Evolutionary conservation across 768 basidiomycete genomes (phyloP).

Genomic region (Epithele typhae): DNA sequence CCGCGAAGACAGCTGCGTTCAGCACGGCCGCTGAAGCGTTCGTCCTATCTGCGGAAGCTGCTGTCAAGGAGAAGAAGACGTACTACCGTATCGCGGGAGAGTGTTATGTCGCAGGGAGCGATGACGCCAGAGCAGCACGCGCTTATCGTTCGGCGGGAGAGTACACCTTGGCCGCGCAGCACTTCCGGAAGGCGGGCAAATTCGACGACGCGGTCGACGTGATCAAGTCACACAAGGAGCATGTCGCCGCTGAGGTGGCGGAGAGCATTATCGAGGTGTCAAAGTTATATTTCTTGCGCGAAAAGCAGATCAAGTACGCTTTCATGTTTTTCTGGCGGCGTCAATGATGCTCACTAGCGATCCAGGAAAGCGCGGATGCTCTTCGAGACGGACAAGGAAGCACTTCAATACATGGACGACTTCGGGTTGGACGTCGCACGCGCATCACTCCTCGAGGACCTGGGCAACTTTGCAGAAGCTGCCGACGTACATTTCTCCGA

Average conservation of each 20-base stretch:
- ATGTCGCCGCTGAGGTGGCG: slow-evolving; percentile 29
- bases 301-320: slow-evolving; percentile 23
- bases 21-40: slow-evolving; percentile 48
- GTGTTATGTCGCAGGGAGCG: slow-evolving; percentile 24
- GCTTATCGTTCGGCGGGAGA: slow-evolving; percentile 38
- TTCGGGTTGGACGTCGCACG: slow-evolving; percentile 47
- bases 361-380: slow-evolving; percentile 21
- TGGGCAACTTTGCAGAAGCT: slow-evolving; percentile 43
- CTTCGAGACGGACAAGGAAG: slow-evolving; percentile 48
- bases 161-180: slow-evolving; percentile 38
- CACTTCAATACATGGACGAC: slow-evolving; percentile 52
- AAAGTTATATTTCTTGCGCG: slow-evolving; percentile 41
- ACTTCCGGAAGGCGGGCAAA: slow-evolving; percentile 42
- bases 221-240: slow-evolving; percentile 29
- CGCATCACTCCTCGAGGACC: slow-evolving; percentile 38
- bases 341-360: no score
- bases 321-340: slow-evolving; percentile 28
- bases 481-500: slow-evolving; percentile 47
- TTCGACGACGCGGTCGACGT: slow-evolving; percentile 56
- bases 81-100: slow-evolving; percentile 18
- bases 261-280: slow-evolving; percentile 41
- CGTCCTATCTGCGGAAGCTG: slow-evolving; percentile 31
- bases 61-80: slow-evolving; percentile 24
- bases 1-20: slow-evolving; percentile 33
- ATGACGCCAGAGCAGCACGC: slow-evolving; percentile 37